Evolutionary conservation across 2,329 filamentous ascomycete species (phyloP).

Genomic region (Emmonsia crescens): DNA sequence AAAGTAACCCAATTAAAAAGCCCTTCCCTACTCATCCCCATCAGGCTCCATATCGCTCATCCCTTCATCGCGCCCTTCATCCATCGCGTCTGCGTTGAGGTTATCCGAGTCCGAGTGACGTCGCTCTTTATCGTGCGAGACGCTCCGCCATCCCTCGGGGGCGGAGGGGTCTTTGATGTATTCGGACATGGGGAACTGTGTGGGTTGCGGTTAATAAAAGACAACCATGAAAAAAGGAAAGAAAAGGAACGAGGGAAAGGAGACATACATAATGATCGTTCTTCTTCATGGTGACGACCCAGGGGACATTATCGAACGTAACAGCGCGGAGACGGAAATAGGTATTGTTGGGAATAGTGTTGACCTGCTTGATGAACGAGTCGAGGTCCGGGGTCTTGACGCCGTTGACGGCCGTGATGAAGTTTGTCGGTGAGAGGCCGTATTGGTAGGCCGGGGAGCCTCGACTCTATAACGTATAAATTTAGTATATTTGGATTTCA

Average conservation of each 20-base stretch:
- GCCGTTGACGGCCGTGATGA: conserved; percentile 92
- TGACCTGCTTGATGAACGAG: conserved; percentile 67
- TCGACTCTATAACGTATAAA: conserved; percentile 41
- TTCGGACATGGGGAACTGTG: conserved; percentile 53
- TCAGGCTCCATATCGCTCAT: conserved; percentile 32
- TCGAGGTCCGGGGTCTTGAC: conserved; percentile 72
- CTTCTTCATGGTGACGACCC: conserved; percentile 99
- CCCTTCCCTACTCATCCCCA: background rate
- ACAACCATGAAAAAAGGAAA: background rate
- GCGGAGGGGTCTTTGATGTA: conserved; percentile 47
- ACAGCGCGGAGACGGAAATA: conserved; percentile 97
- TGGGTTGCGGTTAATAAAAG: background rate
- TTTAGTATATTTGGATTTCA: background rate
- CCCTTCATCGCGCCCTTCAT: conserved; percentile 28
- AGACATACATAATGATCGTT: conserved; percentile 75
- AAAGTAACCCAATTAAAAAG: background rate
- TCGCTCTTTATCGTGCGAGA: conserved; percentile 39
- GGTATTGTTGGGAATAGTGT: conserved; percentile 87
- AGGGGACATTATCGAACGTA: conserved; percentile 95
- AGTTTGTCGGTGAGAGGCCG: conserved; percentile 89
- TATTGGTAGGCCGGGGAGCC: conserved; percentile 83
- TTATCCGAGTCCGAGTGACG: conserved; percentile 31
- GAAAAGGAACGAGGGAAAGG: background rate
- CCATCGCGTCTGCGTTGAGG: conserved; percentile 38
- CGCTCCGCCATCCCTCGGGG: conserved; percentile 46